Evolutionary conservation across 1,284 basidiomycete species (phyloP).

Genomic region (Apiotrichum porosum): DNA sequence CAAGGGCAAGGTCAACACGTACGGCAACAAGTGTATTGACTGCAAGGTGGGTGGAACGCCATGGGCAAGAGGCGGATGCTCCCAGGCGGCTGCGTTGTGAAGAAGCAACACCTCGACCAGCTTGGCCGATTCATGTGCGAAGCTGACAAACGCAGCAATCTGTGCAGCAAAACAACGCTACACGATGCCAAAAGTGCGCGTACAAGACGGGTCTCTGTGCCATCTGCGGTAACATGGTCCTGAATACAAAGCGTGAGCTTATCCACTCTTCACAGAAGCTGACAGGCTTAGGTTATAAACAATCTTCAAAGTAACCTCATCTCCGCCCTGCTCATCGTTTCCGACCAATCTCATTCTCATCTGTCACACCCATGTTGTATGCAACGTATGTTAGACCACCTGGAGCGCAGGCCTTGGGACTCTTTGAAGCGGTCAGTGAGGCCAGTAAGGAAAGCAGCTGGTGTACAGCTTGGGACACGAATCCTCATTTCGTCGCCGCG

Average conservation of each 20-base stretch:
- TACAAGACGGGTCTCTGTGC: constrained; percentile 50
- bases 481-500: too few species aligned
- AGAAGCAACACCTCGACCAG: too few species aligned
- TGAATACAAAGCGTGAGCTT: constrained; percentile 40
- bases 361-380: too few species aligned
- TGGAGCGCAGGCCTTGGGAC: too few species aligned
- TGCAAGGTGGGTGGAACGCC: constrained; percentile 43
- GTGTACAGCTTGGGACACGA: too few species aligned
- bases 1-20: constrained; percentile 36
- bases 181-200: constrained; percentile 48
- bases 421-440: too few species aligned
- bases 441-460: too few species aligned
- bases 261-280: background rate
- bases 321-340: too few species aligned
- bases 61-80: too few species aligned
- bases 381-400: too few species aligned
- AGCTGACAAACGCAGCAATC: constrained; percentile 21
- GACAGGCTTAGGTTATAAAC: constrained; percentile 35
- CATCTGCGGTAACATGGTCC: constrained; percentile 45
- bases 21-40: constrained; percentile 48
- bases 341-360: background rate
- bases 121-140: too few species aligned
- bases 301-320: constrained; percentile 37
- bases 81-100: too few species aligned
- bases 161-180: constrained; percentile 43